Evolutionary conservation across 2,329 filamentous ascomycete genomes (phyloP).

Genomic region (Penicillium sp.): DNA sequence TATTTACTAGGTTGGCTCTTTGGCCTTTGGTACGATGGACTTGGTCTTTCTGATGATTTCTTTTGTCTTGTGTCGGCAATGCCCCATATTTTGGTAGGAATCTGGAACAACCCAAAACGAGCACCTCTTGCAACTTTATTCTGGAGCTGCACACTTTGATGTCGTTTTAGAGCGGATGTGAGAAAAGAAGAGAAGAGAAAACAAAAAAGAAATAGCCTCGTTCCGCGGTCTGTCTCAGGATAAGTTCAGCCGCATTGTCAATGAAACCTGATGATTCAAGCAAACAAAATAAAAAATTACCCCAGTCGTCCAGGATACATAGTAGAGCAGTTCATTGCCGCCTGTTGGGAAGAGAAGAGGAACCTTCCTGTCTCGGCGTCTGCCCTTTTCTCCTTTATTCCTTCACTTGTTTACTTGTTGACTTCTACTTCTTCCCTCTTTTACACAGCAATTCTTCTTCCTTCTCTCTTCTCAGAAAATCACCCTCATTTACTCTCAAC

Average conservation of each 20-base stretch:
- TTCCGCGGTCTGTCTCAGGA: background rate
- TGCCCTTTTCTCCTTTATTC: background rate
- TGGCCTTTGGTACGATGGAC: too few species aligned
- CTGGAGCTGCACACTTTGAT: background rate
- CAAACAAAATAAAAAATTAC: background rate
- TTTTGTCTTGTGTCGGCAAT: too few species aligned
- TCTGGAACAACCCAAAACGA: background rate
- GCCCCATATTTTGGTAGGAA: too few species aligned
- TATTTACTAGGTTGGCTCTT: too few species aligned
- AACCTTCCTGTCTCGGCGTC: too few species aligned
- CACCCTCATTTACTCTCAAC: background rate
- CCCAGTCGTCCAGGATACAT: too few species aligned
- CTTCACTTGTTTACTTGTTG: background rate
- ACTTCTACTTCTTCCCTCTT: background rate
- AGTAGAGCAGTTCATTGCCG: too few species aligned
- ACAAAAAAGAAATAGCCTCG: slow-evolving; percentile 1
- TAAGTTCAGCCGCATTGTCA: background rate
- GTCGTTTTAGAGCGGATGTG: background rate
- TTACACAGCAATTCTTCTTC: background rate
- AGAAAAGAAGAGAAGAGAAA: background rate
- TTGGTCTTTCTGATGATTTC: too few species aligned
- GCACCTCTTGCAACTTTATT: background rate
- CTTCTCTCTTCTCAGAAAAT: background rate
- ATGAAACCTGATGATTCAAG: slow-evolving; percentile 2
- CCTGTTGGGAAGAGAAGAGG: too few species aligned